Base-by-base conservation (phyloP, 140 eudicot genomes). In the Flaveria floridana region DNA sequence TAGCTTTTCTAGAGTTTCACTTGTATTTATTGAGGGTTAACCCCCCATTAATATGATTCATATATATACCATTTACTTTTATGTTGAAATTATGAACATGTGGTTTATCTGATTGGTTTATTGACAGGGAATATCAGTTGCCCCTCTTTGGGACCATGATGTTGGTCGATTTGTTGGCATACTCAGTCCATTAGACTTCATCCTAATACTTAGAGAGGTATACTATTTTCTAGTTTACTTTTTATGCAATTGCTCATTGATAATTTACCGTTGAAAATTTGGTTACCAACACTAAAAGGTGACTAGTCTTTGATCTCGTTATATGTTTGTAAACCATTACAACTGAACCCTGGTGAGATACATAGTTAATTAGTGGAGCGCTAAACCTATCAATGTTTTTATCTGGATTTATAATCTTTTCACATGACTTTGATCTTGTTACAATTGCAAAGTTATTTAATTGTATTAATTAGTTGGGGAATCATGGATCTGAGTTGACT, bases 151-250 rank as follows among this genome's bases (percentile, higher is more conserved):
- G 97, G 95, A 88, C 76, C 88, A 84, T 46, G 66, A 53, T 56
- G 86, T 64, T 66, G 85, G 86, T 62, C 88, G 82, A 62, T 90
- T 90, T 86, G 97, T 90, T 74, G 97, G 97, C 68, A 84, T 88
- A 69, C 91, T 90, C 18, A 90, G 89, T 78, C 89, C 97, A 34
- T 71, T 85, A 50, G 97, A 90, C 79, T 90, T 90, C 80, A 87
- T 90, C 65, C 79, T 90, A 65, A 90, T 90, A 62, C 84, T 90
- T 52, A 74, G 87, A 76, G 97, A 90, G 97, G 96, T 90, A 87
- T 72, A n/a, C 1, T 8, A 16, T 51, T 16, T 37, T 69, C 56
- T 11, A 16, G 1, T 48, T 57, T 57, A 72, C 68, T 20, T 20
- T 34, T 37, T 16, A 34, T 59, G 44, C 44, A 19, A 7, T 30